Evolutionary conservation across 306 rosid species (phyloP), one percentile per base, ranked within the genome.

Genomic region (Benincasa hispida): DNA sequence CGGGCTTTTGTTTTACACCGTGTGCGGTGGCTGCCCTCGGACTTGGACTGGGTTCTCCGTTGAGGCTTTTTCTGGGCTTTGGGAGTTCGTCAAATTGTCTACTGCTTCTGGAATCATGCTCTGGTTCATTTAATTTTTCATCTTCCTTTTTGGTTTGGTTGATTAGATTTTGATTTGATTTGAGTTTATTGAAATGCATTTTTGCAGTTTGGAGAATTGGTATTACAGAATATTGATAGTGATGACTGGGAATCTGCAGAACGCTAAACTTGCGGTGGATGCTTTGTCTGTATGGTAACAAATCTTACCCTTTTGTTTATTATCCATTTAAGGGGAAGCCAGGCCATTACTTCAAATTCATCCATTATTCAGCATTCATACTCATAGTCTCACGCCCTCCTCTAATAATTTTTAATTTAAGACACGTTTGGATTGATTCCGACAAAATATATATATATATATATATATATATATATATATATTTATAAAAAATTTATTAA

Each of bases 91-190:
- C 2, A 88, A 84, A 73, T 91, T 91, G 50, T 93, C 98, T 11
- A 87, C 88, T 73, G 79, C 96, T 76, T 82, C 97, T 24, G 98
- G 97, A 0, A 79, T 93, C 81, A 93, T 93, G 96, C 85, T 93
- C 9, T 93, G 97, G 97, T 89, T n/a, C n/a, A n/a, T n/a, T n/a
- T 68, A 17, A 17, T 15, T 6, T 41, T n/a, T 67, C 10, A 18
- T 37, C 0, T 8, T 22, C 11, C 0, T 12, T 8, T 19, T 63
- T 8, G 18, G 8, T 8, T 34, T 0, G 1, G 10, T 39, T 39
- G 2, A 1, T 39, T 0, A 0, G 15, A 0, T 5, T n/a, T 0
- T 19, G 1, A 17, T 24, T 27, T 27, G 22, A 30, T 61, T 7
- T 63, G 34, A 8, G 1, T 22, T 30, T 37, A 5, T 45, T 10